Percentiles rank a stretch among this genome's conserved stretches.
phyloP scores from a whole-genome alignment of 2,329 filamentous ascomycete species.

The Rugonectria rugulosa region DNA sequence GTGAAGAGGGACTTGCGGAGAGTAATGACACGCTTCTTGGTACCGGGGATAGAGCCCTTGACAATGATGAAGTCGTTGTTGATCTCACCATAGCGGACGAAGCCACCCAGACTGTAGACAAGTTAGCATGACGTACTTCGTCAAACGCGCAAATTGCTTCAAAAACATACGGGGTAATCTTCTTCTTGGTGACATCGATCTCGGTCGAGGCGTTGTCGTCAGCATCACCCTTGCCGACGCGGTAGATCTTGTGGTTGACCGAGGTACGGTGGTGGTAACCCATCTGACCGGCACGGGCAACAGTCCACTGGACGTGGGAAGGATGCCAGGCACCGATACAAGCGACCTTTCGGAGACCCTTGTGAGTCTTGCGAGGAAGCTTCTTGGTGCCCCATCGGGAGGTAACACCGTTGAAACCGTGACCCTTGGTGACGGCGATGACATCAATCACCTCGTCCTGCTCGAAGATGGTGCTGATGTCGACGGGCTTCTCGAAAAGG shows the following conservation, averaged over 20 bases:
- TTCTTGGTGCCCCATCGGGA: slow-evolving; percentile 99
- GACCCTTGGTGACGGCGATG: slow-evolving; percentile 99
- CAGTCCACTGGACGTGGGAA: slow-evolving; percentile 99
- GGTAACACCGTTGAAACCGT: slow-evolving; percentile 98
- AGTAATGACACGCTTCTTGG: slow-evolving; percentile 99
- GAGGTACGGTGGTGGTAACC: slow-evolving; percentile 99
- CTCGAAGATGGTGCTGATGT: slow-evolving; percentile 95
- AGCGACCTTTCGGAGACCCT: slow-evolving; percentile 99
- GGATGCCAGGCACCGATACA: slow-evolving; percentile 99
- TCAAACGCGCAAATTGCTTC: neutral
- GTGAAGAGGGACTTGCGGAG: slow-evolving; percentile 98
- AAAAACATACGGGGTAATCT: slow-evolving; percentile 95
- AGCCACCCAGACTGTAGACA: slow-evolving; percentile 84
- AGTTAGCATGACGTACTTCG: slow-evolving; percentile 42
- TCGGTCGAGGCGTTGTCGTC: slow-evolving; percentile 95
- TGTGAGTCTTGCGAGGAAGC: slow-evolving; percentile 99
- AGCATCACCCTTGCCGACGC: slow-evolving; percentile 90
- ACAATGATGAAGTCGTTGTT: slow-evolving; percentile 99
- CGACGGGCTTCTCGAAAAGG: slow-evolving; percentile 99
- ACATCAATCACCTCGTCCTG: slow-evolving; percentile 99
- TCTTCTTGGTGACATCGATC: slow-evolving; percentile 98
- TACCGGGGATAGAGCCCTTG: slow-evolving; percentile 97
- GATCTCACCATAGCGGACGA: slow-evolving; percentile 98
- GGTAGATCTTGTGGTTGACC: slow-evolving; percentile 99
- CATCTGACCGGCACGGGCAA: slow-evolving; percentile 99